Evolutionary conservation across 2,329 filamentous ascomycete species (phyloP), one percentile per base, ranked within the genome.

Genomic region (Exophiala aquamarina): DNA sequence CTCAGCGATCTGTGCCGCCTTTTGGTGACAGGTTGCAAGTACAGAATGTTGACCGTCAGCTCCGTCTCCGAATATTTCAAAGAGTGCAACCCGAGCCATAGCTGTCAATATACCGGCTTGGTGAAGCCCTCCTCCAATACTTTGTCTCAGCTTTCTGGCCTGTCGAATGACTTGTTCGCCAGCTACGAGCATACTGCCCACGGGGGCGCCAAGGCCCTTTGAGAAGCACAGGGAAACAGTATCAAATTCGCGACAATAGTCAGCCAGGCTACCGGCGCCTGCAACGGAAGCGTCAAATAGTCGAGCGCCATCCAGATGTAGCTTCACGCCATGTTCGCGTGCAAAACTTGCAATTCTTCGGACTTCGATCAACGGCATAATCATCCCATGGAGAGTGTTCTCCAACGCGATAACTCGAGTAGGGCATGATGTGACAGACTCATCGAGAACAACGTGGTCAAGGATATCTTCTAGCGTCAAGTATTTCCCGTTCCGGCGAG

Each of bases 231-330:
- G 59, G n/a, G 56, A 61, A 13, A 64, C 58, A 10, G 55, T 62
- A 43, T 67, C 64, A 44, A 67, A 66, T 37, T 57, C 58, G 10
- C 50, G 55, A 20, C 58, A 60, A 44, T 65, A 67, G 2, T 66
- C 63, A 20, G 53, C 55, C 9, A 65, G 38, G 17, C 50, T 45
- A 5, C 57, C 49, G 1, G 56, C 59, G 42, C 58, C 58, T 10
- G 61, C 60, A 2, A 59, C 50, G 11, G 60, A 49, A n/a, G 57
- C 63, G 33, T 67, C 55, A 23, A 57, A 66, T 23, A 66, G 43
- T 13, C 64, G 54, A 32, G 64, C 63, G 18, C 63, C 63, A 40
- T 66, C 63, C 14, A 60, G 55, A 41, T 66, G 63, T 41, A 66
- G 59, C 17, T 55, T 57, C 34, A 66, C 59, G 19, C 51, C 9